Evolutionary conservation across 106 monocot genomes (phyloP).

Genomic region (Posidonia australis): DNA sequence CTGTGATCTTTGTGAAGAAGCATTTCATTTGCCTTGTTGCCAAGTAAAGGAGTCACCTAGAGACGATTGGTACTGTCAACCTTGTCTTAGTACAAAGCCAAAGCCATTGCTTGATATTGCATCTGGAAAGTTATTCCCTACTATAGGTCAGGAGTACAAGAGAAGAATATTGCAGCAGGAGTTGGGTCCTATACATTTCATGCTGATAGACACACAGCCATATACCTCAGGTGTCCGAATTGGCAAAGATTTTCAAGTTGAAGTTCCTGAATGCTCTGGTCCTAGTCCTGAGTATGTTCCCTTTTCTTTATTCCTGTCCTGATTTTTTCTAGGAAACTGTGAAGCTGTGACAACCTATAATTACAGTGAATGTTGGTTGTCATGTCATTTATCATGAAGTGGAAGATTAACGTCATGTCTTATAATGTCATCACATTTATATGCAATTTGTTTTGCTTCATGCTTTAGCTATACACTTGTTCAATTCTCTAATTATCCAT

Average conservation of each 20-base stretch:
- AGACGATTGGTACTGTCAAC: constrained; percentile 68
- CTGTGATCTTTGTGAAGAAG: constrained; percentile 78
- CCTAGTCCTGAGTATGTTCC: constrained; percentile 42
- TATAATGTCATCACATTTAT: no score
- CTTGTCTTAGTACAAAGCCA: constrained; percentile 52
- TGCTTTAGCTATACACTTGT: no score
- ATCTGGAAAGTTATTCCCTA: constrained; percentile 12
- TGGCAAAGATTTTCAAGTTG: constrained; percentile 60
- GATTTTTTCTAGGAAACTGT: no score
- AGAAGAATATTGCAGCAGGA: constrained; percentile 13
- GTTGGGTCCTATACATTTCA: constrained; percentile 37
- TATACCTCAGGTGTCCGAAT: constrained; percentile 44
- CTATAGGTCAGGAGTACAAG: constrained; percentile 5
- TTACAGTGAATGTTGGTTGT: neutral
- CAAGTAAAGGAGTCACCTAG: constrained; percentile 30
- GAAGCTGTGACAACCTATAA: no score
- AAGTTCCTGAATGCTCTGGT: constrained; percentile 56
- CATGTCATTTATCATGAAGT: neutral
- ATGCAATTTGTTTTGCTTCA: no score
- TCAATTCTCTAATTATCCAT: no score
- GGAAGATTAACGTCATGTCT: neutral
- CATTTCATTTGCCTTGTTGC: constrained; percentile 73
- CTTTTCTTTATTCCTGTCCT: neutral
- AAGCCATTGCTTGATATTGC: constrained; percentile 17
- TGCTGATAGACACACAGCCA: constrained; percentile 41